phyloP scores from a whole-genome alignment of 805 yeast genomes.

The Pichia gijzeniarum region DNA sequence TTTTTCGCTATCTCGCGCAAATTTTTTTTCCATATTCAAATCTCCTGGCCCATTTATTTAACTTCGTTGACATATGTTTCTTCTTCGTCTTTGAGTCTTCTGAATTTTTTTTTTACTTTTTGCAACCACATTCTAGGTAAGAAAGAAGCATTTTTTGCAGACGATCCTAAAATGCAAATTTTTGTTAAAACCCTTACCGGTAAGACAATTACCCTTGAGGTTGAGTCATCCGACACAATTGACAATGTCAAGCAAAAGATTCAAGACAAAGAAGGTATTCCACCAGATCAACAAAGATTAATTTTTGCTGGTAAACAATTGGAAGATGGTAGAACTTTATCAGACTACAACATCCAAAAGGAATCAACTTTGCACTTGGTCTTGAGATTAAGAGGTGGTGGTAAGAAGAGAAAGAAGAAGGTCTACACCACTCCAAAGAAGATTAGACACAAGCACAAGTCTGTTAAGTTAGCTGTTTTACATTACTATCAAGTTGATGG shows the following conservation, averaged over 20 bases:
- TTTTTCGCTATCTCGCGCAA: not conserved
- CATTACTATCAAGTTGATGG: constrained; percentile 99
- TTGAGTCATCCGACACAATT: constrained; percentile 95
- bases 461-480: constrained; percentile 98
- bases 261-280: constrained; percentile 98
- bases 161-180: constrained; percentile 48
- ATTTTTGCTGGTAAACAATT: constrained; percentile 99
- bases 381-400: constrained; percentile 84
- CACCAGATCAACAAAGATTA: constrained; percentile 99
- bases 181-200: constrained; percentile 53
- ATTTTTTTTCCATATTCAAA: too few species aligned
- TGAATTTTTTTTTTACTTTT: not conserved
- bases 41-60: not conserved
- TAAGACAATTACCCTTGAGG: constrained; percentile 80
- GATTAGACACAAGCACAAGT: constrained; percentile 99
- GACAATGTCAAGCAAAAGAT: constrained; percentile 95
- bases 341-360: constrained; percentile 99
- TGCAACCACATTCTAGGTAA: constrained; percentile 19
- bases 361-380: constrained; percentile 97
- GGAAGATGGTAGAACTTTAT: constrained; percentile 97
- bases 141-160: constrained; percentile 37
- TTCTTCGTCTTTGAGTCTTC: not conserved
- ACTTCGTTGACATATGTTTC: not conserved
- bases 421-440: constrained; percentile 99
- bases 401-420: constrained; percentile 99